phyloP scores from a whole-genome alignment of 345 rosid species.

The Rubroshorea leprosula region DNA sequence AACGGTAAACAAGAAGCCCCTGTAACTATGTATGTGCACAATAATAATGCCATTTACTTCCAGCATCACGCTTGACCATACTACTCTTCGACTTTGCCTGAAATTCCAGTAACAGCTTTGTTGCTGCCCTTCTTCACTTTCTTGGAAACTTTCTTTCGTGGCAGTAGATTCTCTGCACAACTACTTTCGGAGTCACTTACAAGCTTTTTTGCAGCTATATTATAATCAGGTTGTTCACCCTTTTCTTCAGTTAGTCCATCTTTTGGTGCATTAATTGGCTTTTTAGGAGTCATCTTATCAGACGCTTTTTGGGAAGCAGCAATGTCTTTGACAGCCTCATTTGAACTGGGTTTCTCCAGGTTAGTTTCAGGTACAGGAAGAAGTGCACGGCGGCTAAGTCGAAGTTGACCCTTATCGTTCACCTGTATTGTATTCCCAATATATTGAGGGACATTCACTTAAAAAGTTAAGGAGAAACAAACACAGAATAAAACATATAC shows the following conservation, averaged over 20 bases:
- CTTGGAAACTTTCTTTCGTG: slow-evolving; percentile 57
- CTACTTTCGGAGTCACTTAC: slow-evolving; percentile 30
- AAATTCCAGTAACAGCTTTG: slow-evolving; percentile 17
- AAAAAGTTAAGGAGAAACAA: neutral
- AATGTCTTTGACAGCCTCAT: slow-evolving; percentile 26
- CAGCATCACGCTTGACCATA: slow-evolving; percentile 54
- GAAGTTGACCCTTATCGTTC: slow-evolving; percentile 92
- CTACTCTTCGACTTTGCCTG: slow-evolving; percentile 42
- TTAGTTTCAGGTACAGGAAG: slow-evolving; percentile 75
- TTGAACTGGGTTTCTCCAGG: slow-evolving; percentile 32
- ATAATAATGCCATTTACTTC: too few species aligned
- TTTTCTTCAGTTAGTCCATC: slow-evolving; percentile 36
- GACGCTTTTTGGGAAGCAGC: slow-evolving; percentile 24
- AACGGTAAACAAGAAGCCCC: neutral
- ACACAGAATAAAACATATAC: neutral
- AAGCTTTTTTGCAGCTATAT: slow-evolving; percentile 20
- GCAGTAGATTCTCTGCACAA: slow-evolving; percentile 30
- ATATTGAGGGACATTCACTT: slow-evolving; percentile 8
- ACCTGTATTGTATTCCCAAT: slow-evolving; percentile 40
- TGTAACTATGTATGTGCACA: neutral
- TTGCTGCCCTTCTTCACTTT: slow-evolving; percentile 21
- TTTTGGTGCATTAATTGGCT: slow-evolving; percentile 23
- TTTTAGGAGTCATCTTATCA: slow-evolving; percentile 31
- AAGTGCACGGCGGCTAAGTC: slow-evolving; percentile 79
- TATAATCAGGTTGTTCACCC: slow-evolving; percentile 24